These are phyloP conservation scores for Fusarium agapanthi DNA, from an alignment of 2,329 filamentous ascomycete genomes.

Conservation along the genomic window DNA sequence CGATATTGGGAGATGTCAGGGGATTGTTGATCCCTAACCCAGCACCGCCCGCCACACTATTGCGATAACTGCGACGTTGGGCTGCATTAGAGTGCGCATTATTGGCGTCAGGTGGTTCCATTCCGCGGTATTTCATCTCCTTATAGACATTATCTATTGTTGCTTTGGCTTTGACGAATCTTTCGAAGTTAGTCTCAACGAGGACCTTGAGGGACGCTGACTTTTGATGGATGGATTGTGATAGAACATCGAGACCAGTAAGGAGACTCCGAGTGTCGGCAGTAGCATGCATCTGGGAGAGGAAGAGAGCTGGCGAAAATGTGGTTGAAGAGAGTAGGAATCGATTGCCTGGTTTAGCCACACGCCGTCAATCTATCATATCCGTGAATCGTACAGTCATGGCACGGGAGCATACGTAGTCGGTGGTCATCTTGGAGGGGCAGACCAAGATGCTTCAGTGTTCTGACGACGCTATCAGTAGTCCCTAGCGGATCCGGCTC, in stretches of 20 bases:
- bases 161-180: conserved; percentile 95
- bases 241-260: conserved; percentile 84
- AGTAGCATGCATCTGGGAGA: conserved; percentile 88
- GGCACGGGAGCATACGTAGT: conserved; percentile 65
- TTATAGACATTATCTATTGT: conserved; percentile 99
- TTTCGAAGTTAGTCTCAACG: conserved; percentile 97
- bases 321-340: conserved; percentile 96
- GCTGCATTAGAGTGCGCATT: conserved; percentile 65
- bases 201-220: conserved; percentile 95
- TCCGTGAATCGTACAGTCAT: conserved; percentile 3
- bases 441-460: conserved; percentile 78
- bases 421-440: conserved; percentile 85
- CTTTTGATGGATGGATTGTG: conserved; percentile 95
- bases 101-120: conserved; percentile 58
- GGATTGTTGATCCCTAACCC: conserved; percentile 51
- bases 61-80: conserved; percentile 73
- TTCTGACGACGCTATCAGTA: conserved; percentile 84
- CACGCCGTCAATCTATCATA: conserved; percentile 24
- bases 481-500: conserved; percentile 93
- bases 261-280: conserved; percentile 85
- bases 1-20: conserved; percentile 52
- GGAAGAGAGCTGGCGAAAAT: conserved; percentile 90
- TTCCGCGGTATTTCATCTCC: conserved; percentile 86
- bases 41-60: conserved; percentile 52
- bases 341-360: conserved; percentile 71